Percentiles rank a stretch among this genome's conserved stretches.
These are phyloP conservation scores for Phycomyces blakesleeanus DNA, from an alignment of 192 early-diverging fungal species.

Conservation along the genomic window DNA sequence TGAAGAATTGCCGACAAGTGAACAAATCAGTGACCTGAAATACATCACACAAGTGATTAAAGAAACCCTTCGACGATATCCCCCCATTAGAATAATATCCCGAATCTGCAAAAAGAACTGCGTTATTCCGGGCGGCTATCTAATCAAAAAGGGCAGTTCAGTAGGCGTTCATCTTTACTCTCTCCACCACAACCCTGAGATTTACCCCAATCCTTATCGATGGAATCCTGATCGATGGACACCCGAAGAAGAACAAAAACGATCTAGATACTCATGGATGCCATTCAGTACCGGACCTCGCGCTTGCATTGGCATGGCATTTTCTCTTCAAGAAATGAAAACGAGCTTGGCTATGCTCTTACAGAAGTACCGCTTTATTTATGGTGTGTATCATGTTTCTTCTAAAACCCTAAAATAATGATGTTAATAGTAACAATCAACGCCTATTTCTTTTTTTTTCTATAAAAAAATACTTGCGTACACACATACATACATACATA, in stretches of 20 bases:
- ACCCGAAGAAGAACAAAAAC: conserved; percentile 47
- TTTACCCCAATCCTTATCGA: conserved; percentile 40
- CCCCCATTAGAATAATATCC: conserved; percentile 42
- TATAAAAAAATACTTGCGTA: too few species aligned
- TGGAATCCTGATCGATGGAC: conserved; percentile 55
- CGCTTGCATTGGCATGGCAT: conserved; percentile 56
- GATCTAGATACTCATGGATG: conserved; percentile 48
- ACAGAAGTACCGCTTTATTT: conserved; percentile 38
- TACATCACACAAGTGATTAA: conserved; percentile 52
- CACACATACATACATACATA: too few species aligned
- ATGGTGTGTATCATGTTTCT: conserved; percentile 1
- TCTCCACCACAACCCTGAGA: conserved; percentile 43
- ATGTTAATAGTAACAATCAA: too few species aligned
- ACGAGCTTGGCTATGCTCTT: conserved; percentile 47
- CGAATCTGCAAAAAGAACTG: conserved; percentile 42
- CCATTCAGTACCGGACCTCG: conserved; percentile 50
- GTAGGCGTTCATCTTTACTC: conserved; percentile 28
- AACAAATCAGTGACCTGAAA: conserved; percentile 40
- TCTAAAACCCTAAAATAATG: conserved; percentile 11
- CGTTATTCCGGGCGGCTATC: conserved; percentile 42
- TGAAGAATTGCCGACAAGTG: conserved; percentile 21
- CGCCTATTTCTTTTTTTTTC: too few species aligned
- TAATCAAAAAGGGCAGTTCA: conserved; percentile 22
- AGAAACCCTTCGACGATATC: conserved; percentile 53
- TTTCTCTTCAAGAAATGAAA: conserved; percentile 51